Percentiles rank a stretch among this genome's conserved stretches.
Evolutionary conservation across 345 rosid species (phyloP).

Genomic region (Melaleuca quinquenervia): DNA sequence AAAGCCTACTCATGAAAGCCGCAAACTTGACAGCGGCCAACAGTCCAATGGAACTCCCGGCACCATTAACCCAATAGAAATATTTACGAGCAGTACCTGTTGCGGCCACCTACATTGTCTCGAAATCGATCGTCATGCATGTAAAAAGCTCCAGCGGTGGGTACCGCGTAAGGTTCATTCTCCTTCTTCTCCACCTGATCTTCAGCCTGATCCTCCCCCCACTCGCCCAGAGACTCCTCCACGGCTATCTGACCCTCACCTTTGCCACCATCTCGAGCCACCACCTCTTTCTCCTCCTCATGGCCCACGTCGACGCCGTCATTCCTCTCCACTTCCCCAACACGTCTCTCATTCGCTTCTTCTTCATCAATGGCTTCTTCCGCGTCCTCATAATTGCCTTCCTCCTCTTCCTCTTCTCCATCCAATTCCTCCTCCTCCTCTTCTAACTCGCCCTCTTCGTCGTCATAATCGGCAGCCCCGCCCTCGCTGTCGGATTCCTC

Average conservation of each 20-base stretch:
- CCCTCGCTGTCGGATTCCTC: slow-evolving; percentile 68
- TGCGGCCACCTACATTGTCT: slow-evolving; percentile 46
- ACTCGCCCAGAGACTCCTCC: slow-evolving; percentile 3
- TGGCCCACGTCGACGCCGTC: slow-evolving; percentile 8
- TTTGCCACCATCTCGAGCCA: slow-evolving; percentile 1
- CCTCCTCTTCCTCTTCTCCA: slow-evolving; percentile 18
- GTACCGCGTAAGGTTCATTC: slow-evolving; percentile 85
- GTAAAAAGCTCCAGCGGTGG: slow-evolving; percentile 95
- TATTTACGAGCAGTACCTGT: slow-evolving; percentile 30
- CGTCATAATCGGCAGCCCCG: slow-evolving; percentile 50
- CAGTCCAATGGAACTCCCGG: background rate
- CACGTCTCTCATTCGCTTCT: slow-evolving; percentile 10
- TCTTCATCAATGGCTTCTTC: slow-evolving; percentile 18
- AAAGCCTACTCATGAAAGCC: background rate
- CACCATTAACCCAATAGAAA: background rate
- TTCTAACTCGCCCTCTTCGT: slow-evolving; percentile 23
- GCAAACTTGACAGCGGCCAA: background rate
- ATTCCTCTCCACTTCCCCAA: slow-evolving; percentile 12
- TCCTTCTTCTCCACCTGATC: slow-evolving; percentile 47
- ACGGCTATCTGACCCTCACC: slow-evolving; percentile 18
- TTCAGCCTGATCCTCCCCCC: slow-evolving; percentile 10
- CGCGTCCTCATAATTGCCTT: slow-evolving; percentile 20
- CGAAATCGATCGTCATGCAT: slow-evolving; percentile 96
- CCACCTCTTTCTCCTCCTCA: slow-evolving; percentile 4
- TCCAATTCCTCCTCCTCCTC: slow-evolving; percentile 20